A percentile compares a stretch with the other conserved stretches of the same genome.
Evolutionary conservation across 129 eudicot genomes (phyloP).

Genomic region (Erigeron canadensis): DNA sequence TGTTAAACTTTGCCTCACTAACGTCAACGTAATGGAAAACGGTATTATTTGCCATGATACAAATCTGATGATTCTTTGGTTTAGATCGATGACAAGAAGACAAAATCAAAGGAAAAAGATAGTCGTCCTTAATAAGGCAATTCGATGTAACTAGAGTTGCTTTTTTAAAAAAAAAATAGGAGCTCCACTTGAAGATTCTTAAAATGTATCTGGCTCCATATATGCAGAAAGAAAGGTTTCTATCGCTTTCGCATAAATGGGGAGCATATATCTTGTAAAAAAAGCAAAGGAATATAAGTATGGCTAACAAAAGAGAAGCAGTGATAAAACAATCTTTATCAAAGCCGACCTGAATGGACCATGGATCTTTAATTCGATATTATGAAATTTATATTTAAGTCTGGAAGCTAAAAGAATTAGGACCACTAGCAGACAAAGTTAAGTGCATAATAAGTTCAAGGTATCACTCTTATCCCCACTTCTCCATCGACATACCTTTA

Average conservation of each 20-base stretch:
- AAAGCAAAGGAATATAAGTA: conserved; percentile 39
- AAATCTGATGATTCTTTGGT: conserved; percentile 13
- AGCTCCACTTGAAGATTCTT: conserved; percentile 31
- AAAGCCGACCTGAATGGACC: conserved; percentile 34
- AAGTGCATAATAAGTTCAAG: conserved; percentile 45
- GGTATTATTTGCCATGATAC: conserved; percentile 12
- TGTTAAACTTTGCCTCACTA: not conserved
- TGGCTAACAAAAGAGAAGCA: conserved; percentile 38
- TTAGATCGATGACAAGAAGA: conserved; percentile 21
- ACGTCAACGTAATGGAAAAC: not conserved
- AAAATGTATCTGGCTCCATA: conserved; percentile 37
- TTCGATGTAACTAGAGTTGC: conserved; percentile 12
- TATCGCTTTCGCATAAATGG: conserved; percentile 36
- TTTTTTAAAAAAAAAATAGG: conserved; percentile 29
- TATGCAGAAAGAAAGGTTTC: conserved; percentile 32
- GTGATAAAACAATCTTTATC: conserved; percentile 27
- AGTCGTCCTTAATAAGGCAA: not conserved
- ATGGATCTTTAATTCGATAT: conserved; percentile 10
- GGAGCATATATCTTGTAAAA: conserved; percentile 37
- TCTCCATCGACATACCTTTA: conserved; percentile 31
- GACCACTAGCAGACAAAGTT: conserved; percentile 44
- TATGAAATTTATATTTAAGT: conserved; percentile 7
- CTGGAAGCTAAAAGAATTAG: conserved; percentile 23
- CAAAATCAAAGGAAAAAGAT: not conserved
- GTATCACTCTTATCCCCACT: conserved; percentile 31